These are phyloP conservation scores for Penicillium sp. DNA, from an alignment of 2,329 filamentous ascomycete species.

Conservation along the genomic window DNA sequence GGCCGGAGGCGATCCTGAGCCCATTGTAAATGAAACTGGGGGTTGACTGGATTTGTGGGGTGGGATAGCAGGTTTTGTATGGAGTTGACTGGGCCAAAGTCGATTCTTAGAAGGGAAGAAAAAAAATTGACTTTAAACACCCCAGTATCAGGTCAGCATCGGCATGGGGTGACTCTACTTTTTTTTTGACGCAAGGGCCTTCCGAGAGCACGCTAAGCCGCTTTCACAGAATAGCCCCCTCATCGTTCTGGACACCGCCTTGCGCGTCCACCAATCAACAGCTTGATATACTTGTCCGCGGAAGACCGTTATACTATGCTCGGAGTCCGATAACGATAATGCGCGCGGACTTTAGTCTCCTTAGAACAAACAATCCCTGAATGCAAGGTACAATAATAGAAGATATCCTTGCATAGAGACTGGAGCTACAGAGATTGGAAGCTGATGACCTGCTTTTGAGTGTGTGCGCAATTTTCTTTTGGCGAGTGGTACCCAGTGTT, in stretches of 20 bases:
- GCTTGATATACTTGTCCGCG: background rate
- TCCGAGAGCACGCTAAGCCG: conserved; percentile 12
- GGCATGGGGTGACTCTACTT: conserved; percentile 1
- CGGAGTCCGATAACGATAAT: background rate
- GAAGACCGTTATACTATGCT: background rate
- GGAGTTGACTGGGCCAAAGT: background rate
- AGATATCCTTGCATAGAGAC: background rate
- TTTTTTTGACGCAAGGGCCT: conserved; percentile 13
- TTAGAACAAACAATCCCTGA: background rate
- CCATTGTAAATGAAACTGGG: conserved; percentile 40
- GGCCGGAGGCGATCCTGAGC: conserved; percentile 44
- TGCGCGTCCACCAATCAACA: background rate
- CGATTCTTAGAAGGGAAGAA: background rate
- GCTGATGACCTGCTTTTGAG: background rate
- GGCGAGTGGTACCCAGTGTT: background rate
- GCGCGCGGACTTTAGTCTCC: background rate
- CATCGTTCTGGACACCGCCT: conserved; percentile 12
- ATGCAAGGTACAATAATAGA: background rate
- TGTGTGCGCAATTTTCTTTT: background rate
- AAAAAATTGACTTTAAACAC: background rate
- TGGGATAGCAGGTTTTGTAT: background rate
- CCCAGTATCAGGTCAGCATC: background rate
- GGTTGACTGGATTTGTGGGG: background rate
- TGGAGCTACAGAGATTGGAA: background rate
- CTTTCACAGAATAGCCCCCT: conserved; percentile 3